Evolutionary conservation across 208 protist genomes (phyloP), one percentile per base, ranked within the genome.

Genomic region (Porcisia deanei): DNA sequence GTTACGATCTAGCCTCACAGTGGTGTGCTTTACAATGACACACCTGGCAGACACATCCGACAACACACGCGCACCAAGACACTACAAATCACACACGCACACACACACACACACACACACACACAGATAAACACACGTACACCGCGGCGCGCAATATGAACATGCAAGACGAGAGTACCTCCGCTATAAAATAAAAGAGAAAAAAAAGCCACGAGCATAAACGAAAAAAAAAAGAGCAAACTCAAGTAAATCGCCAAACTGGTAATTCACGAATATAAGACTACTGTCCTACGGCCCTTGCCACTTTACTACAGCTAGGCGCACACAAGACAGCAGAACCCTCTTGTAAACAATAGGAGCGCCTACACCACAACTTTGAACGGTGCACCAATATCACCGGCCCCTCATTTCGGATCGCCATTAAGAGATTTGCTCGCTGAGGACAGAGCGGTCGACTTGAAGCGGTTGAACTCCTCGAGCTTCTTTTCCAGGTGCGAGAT

Each of bases 401-500:
- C 12, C 20, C 30, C 12, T 57, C 30, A 71, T 18, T 41, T 71
- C 25, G 30, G 16, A 71, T 18, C 45, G 7, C 66, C 66, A 71
- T 71, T 71, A 52, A 71, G 43, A 49, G 47, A 25, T 37, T 71
- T 57, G 49, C 45, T 20, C 49, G 18, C 41, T 9, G 66, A 7
- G 3, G 41, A 34, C 25, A 25, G 66, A 45, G 34, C 53, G 6
- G 76, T 37, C n/a, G 47, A 10, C 9, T 47, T 73, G 37, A 77
- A 55, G 43, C 65, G 20, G n/a, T 52, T 65, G 39, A 78, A 65
- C 60, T 83, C 72, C 30, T 70, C 57, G 1, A 88, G 55, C 52
- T 86, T 41, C 37, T 73, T 73, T 66, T 87, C 55, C 22, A 95
- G 59, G 14, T 88, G 66, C 71, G 82, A 85, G 41, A 89, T 90